Base-by-base conservation (phyloP, 2,329 filamentous ascomycete species). In the Dichotomopilus funicola region DNA sequence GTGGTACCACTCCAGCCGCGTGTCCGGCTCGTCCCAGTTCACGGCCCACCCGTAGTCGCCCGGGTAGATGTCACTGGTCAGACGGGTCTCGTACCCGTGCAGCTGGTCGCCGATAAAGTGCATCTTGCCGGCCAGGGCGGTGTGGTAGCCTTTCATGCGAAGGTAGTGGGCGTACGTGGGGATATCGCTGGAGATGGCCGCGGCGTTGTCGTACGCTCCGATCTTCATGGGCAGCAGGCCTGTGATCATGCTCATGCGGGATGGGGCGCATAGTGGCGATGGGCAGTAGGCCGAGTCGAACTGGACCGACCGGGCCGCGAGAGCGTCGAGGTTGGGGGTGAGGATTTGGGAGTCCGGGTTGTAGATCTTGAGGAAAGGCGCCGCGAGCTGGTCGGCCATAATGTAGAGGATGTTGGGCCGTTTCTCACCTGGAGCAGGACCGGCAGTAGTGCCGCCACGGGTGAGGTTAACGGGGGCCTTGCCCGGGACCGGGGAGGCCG, bases 261-360 rank as follows among this genome's bases (percentile, higher is more conserved):
- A 95, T 2, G 91, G 91, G 0, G 91, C 91, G 71, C 91, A 96
- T 41, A 96, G 83, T 6, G 91, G 91, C 9, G 91, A 91, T 59
- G 92, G 92, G 76, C 91, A 96, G 77, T 96, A 96, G 19, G 91
- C 91, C 40, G 88, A 94, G 69, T 95, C 88, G 68, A 96, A 96
- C 68, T 95, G 88, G 36, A 96, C 91, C 8, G 90, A 88, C 58
- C 82, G 82, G 62, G 85, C 82, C 1, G 91, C 90, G 60, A 96
- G 79, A 51, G 83, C 81, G 72, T 96, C 89, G 58, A 96, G 81
- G 73, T 96, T 86, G 48, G 91, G 91, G 1, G 91, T 96, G 73
- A 91, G 89, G 78, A 96, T 96, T 69, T 89, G 87, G 1, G 91
- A 95, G 51, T 87, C 78, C 46, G 85, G 81, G 71, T 96, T 91